Conservation (phyloP, 2,329 filamentous ascomycete species). For the Cercospora janseana region DNA sequence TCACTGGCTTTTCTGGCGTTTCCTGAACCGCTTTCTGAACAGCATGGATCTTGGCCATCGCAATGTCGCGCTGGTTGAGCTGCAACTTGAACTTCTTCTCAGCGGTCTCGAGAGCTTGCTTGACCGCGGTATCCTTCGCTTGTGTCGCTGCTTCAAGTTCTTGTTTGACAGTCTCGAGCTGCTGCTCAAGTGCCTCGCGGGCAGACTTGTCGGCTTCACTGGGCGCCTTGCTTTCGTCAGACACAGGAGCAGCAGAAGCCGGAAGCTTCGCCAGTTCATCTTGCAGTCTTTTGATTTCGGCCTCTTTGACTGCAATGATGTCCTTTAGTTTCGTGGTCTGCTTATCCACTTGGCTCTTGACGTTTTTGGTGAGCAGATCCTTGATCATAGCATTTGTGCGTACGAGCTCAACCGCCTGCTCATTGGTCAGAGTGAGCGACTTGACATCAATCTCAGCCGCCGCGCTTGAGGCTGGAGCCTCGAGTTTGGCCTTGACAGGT, state of each 20-base stretch:
- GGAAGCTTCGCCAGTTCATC: slow-evolving; percentile 16
- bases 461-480: slow-evolving; percentile 36
- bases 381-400: slow-evolving; percentile 51
- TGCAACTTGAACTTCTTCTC: slow-evolving; percentile 66
- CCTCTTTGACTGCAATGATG: slow-evolving; percentile 35
- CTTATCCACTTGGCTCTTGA: slow-evolving; percentile 49
- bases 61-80: slow-evolving; percentile 65
- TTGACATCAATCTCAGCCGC: slow-evolving; percentile 23
- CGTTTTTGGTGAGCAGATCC: slow-evolving; percentile 57
- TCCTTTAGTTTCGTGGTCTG: slow-evolving; percentile 41
- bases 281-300: slow-evolving; percentile 32
- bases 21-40: slow-evolving; percentile 80
- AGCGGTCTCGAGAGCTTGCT: slow-evolving; percentile 34
- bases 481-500: slow-evolving; percentile 40
- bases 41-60: slow-evolving; percentile 70
- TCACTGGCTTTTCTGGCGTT: slow-evolving; percentile 78
- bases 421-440: slow-evolving; percentile 45
- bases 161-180: slow-evolving; percentile 31
- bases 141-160: slow-evolving; percentile 31
- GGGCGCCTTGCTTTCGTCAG: not conserved
- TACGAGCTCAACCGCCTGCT: slow-evolving; percentile 52
- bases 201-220: slow-evolving; percentile 22
- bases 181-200: slow-evolving; percentile 26
- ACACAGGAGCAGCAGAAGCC: not conserved
- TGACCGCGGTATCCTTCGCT: slow-evolving; percentile 40